Base-by-base conservation (phyloP, 2,329 filamentous ascomycete species). In the Epicoccum sorghinum region DNA sequence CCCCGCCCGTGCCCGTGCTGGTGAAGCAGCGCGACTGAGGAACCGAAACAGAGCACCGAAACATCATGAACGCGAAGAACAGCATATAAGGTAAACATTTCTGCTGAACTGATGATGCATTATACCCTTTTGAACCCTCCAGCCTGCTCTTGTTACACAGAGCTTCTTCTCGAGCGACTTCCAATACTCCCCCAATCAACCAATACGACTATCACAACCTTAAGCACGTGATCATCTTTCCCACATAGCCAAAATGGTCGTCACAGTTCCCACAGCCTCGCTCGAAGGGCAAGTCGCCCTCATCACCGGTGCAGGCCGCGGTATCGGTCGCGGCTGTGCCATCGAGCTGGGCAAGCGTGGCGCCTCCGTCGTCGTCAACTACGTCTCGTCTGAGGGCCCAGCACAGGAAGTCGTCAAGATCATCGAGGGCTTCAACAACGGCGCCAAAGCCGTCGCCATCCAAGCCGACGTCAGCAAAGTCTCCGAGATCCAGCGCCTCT, bases 331-430 rank as follows among this genome's bases (percentile, higher is more conserved):
- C 47, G 86, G 86, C 47, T 87, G 87, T 47, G 86, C 87, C 59
- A 79, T 88, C 48, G 86, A 89, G 74, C 84, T 89, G 36, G 86
- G 82, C 70, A 80, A 82, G 69, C 85, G 86, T 59, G 87, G 87
- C 36, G 83, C 83, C 65, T 84, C 79, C 50, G 79, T 90, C 47
- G 79, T 89, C 24, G 82, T 90, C 70, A 90, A 89, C 76, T 82
- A 86, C 64, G 85, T 85, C 60, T 80, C 81, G 60, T 82, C 81
- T 68, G 76, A 79, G 60, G 71, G 73, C 35, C 73, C 77, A 24
- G 80, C 80, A 37, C 76, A 82, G 50, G 79, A 81, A 67, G 80
- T 82, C 39, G 69, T 69, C 70, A 67, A 75, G 53, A 75, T 75
- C 48, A 82, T 82, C 64, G 70, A 78, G 54, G 69, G 67, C 33